Percentiles rank a stretch among this genome's conserved stretches.
Evolutionary conservation across 73 alveolate species (phyloP).

Genomic region (Paraurostyla sp.): DNA sequence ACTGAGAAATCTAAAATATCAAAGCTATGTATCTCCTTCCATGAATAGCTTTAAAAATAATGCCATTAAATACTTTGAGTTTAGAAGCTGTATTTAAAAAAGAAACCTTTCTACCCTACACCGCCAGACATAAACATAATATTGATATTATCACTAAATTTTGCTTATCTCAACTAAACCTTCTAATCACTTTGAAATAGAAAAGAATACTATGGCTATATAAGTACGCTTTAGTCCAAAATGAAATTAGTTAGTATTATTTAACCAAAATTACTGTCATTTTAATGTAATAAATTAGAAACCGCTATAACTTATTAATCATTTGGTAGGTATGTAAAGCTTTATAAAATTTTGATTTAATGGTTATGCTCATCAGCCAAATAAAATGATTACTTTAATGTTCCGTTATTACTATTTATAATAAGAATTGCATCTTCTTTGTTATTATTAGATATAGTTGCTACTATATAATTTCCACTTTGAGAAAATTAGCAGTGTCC

Average conservation of each 20-base stretch:
- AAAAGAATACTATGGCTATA: background rate
- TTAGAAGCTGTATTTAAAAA: background rate
- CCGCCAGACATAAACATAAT: background rate
- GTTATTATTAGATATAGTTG: background rate
- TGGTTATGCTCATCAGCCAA: background rate
- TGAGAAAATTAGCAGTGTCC: background rate
- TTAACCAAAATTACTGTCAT: background rate
- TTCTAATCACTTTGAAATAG: background rate
- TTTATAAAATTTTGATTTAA: too few relatives aligned
- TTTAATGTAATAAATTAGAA: background rate
- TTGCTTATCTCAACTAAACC: background rate
- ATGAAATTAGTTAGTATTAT: background rate
- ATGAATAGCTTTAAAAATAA: background rate
- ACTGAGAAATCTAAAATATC: background rate
- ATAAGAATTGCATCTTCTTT: background rate
- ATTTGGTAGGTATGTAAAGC: background rate
- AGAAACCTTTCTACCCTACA: background rate
- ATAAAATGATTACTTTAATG: background rate
- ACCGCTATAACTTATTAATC: background rate
- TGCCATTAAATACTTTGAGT: background rate
- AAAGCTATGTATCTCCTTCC: background rate
- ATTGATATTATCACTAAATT: background rate
- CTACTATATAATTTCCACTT: background rate
- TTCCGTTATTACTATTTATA: background rate
- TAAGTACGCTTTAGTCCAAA: background rate